A percentile compares a stretch with the other conserved stretches of the same genome.
phyloP scores from a whole-genome alignment of 441 rosid genomes.

The Pelargonium exstipulatum region DNA sequence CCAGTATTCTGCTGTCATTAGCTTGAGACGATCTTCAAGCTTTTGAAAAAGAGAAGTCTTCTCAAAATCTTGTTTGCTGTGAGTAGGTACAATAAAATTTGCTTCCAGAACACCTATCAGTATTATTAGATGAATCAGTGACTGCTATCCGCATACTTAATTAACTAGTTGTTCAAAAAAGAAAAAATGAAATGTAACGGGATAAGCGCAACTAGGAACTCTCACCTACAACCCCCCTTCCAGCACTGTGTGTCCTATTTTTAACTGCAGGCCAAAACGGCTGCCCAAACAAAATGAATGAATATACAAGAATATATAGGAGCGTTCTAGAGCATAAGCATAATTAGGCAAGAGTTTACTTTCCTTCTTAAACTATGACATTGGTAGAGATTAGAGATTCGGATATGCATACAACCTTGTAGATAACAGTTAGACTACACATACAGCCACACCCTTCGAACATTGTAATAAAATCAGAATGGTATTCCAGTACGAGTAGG shows the following conservation, averaged over 20 bases:
- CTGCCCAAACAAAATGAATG: slow-evolving; percentile 19
- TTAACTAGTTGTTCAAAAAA: background rate
- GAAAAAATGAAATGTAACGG: background rate
- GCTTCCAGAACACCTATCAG: slow-evolving; percentile 29
- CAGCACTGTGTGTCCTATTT: slow-evolving; percentile 15
- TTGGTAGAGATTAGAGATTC: no score
- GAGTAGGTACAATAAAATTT: slow-evolving; percentile 30
- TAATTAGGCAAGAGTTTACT: background rate
- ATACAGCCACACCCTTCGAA: background rate
- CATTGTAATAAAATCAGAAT: background rate
- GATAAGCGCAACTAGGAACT: background rate
- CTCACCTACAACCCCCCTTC: slow-evolving; percentile 31
- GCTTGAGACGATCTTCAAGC: slow-evolving; percentile 27
- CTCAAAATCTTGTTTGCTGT: slow-evolving; percentile 34
- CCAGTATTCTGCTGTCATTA: slow-evolving; percentile 27
- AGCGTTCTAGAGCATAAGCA: background rate
- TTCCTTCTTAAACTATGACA: no score
- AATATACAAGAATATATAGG: background rate
- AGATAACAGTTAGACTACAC: background rate
- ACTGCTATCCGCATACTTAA: background rate
- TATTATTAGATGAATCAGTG: background rate
- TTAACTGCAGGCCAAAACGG: slow-evolving; percentile 28
- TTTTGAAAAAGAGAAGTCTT: slow-evolving; percentile 25
- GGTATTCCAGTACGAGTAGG: background rate
- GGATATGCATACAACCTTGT: background rate